phyloP scores from a whole-genome alignment of 2,329 filamentous ascomycete genomes.

The Apiospora kogelbergensis region DNA sequence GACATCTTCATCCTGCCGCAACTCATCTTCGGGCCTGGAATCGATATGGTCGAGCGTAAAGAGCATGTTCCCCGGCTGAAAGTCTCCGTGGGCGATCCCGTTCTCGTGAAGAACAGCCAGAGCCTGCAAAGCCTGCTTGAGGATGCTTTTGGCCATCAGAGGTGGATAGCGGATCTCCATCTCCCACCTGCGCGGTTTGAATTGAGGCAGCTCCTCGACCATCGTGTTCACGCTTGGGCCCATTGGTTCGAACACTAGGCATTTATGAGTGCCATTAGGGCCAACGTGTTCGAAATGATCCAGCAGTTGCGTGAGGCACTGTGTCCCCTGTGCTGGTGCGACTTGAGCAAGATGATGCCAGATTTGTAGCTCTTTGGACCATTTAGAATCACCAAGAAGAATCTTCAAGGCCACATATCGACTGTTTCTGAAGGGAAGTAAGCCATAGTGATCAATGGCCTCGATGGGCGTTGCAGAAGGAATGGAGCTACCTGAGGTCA shows the following conservation, averaged over 20 bases:
- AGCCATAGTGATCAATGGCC: slow-evolving; percentile 9
- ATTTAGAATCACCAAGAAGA: slow-evolving; percentile 17
- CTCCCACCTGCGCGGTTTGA: slow-evolving; percentile 25
- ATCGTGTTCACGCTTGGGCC: slow-evolving; percentile 38
- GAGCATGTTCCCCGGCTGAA: slow-evolving; percentile 38
- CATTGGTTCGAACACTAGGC: slow-evolving; percentile 41
- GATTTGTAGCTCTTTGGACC: slow-evolving; percentile 20
- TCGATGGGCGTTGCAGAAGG: no score
- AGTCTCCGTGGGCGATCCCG: slow-evolving; percentile 40
- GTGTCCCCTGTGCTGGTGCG: slow-evolving; percentile 16
- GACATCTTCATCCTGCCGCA: slow-evolving; percentile 26
- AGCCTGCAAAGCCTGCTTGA: slow-evolving; percentile 38
- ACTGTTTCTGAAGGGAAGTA: slow-evolving; percentile 18
- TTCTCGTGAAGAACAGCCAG: slow-evolving; percentile 38
- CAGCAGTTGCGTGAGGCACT: slow-evolving; percentile 34
- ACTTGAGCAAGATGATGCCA: slow-evolving; percentile 18
- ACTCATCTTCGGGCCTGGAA: slow-evolving; percentile 21
- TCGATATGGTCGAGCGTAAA: slow-evolving; percentile 32
- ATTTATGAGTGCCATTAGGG: slow-evolving; percentile 45
- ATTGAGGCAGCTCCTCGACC: slow-evolving; percentile 34
- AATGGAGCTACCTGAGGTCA: slow-evolving; percentile 26
- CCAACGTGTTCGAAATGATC: slow-evolving; percentile 38
- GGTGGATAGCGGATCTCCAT: slow-evolving; percentile 37
- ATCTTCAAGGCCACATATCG: slow-evolving; percentile 30
- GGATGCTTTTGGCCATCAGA: slow-evolving; percentile 39